These are phyloP conservation scores for Phlebiopsis flavidoalba DNA, from an alignment of 768 basidiomycete species.

Conservation along the genomic window DNA sequence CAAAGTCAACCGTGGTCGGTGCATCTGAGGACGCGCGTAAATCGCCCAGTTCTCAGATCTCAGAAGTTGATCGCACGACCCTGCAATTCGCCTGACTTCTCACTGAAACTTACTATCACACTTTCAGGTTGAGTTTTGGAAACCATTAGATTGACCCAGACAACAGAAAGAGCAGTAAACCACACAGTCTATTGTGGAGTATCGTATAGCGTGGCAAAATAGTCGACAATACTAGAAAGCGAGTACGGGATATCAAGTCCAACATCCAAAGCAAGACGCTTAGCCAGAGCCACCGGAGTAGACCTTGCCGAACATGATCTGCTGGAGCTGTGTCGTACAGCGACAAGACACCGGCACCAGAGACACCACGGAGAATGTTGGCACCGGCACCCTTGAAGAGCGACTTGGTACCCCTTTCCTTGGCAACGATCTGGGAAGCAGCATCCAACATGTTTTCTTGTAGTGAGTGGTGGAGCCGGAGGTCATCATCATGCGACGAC, in stretches of 20 bases:
- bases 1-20: neutral
- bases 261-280: conserved; percentile 19
- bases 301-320: conserved; percentile 97
- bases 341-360: conserved; percentile 98
- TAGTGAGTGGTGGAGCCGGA: conserved; percentile 94
- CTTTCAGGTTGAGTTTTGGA: conserved; percentile 1
- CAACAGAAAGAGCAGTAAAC: conserved; percentile 24
- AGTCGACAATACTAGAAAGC: conserved; percentile 26
- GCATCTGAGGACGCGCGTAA: neutral
- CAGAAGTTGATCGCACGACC: conserved; percentile 6
- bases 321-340: conserved; percentile 98
- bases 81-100: neutral
- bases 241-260: conserved; percentile 21
- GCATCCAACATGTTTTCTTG: conserved; percentile 99
- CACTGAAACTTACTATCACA: neutral
- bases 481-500: conserved; percentile 99
- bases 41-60: neutral
- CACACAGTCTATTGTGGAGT: conserved; percentile 28
- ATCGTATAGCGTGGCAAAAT: conserved; percentile 24
- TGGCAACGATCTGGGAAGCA: conserved; percentile 87
- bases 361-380: conserved; percentile 92
- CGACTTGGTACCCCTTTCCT: conserved; percentile 90
- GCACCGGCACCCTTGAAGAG: conserved; percentile 99
- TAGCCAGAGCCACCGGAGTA: conserved; percentile 81
- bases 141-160: conserved; percentile 17